A percentile compares a stretch with the other conserved stretches of the same genome.
Evolutionary conservation across 2,329 filamentous ascomycete genomes (phyloP).

Genomic region (Purpureocillium lavendulum): DNA sequence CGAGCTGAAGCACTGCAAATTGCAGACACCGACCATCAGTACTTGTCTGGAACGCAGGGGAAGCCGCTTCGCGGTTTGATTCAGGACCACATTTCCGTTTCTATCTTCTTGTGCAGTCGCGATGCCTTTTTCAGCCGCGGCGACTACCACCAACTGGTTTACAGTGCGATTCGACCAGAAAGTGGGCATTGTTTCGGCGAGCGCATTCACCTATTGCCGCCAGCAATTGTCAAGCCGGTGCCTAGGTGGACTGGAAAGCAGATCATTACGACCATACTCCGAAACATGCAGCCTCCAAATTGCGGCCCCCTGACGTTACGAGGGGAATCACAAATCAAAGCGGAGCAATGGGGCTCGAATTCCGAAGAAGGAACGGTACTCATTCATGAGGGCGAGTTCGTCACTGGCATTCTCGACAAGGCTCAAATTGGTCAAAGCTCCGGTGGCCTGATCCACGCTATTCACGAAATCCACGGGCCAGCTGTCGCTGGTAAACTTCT

Average conservation of each 20-base stretch:
- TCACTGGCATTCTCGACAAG: slow-evolving; percentile 91
- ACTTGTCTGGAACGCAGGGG: slow-evolving; percentile 89
- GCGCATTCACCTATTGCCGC: slow-evolving; percentile 70
- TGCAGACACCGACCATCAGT: slow-evolving; percentile 95
- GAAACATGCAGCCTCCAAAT: slow-evolving; percentile 76
- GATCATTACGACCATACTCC: slow-evolving; percentile 82
- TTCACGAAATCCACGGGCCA: slow-evolving; percentile 90
- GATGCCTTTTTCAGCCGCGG: slow-evolving; percentile 85
- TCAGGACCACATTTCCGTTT: slow-evolving; percentile 96
- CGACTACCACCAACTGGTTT: slow-evolving; percentile 90
- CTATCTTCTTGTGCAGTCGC: slow-evolving; percentile 79
- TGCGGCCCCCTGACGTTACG: slow-evolving; percentile 72
- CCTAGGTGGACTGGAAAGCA: slow-evolving; percentile 94
- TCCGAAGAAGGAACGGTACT: slow-evolving; percentile 74
- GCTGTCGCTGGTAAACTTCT: slow-evolving; percentile 78
- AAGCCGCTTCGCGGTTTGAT: slow-evolving; percentile 93
- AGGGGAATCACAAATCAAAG: slow-evolving; percentile 69
- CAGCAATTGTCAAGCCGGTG: slow-evolving; percentile 73
- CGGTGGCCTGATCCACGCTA: slow-evolving; percentile 81
- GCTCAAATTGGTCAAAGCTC: slow-evolving; percentile 82
- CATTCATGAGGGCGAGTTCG: slow-evolving; percentile 78
- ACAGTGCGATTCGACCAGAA: slow-evolving; percentile 82
- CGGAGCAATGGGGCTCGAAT: slow-evolving; percentile 69
- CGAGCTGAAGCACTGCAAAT: slow-evolving; percentile 87
- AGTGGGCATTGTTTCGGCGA: slow-evolving; percentile 80